phyloP scores from a whole-genome alignment of 768 basidiomycete species.

The Pleurotus cornucopiae region DNA sequence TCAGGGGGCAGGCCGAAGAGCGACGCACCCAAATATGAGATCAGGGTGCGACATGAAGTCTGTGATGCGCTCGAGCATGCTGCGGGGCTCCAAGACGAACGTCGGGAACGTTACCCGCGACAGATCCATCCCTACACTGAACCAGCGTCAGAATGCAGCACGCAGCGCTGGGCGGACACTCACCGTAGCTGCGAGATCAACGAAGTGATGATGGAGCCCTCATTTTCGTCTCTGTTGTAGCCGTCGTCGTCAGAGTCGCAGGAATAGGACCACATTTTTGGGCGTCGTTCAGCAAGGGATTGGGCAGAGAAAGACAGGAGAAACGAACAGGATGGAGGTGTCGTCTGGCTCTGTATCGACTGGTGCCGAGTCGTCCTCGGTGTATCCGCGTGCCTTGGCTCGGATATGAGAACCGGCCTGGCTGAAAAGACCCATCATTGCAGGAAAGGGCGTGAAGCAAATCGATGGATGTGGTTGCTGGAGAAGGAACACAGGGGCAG shows the following conservation, averaged over 20 bases:
- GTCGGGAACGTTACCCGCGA: slow-evolving; percentile 90
- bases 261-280: slow-evolving; percentile 3
- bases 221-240: slow-evolving; percentile 77
- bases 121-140: slow-evolving; percentile 94
- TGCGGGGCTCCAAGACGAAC: slow-evolving; percentile 95
- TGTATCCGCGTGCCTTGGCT: slow-evolving; percentile 49
- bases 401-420: slow-evolving; percentile 61
- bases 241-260: slow-evolving; percentile 27
- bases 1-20: slow-evolving; percentile 8
- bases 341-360: slow-evolving; percentile 88
- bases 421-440: slow-evolving; percentile 80
- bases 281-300: background rate
- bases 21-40: slow-evolving; percentile 85
- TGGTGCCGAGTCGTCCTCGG: slow-evolving; percentile 63
- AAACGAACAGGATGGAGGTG: slow-evolving; percentile 80
- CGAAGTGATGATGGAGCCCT: slow-evolving; percentile 84
- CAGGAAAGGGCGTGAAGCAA: slow-evolving; percentile 11
- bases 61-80: slow-evolving; percentile 97
- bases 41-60: slow-evolving; percentile 99
- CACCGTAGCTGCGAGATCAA: slow-evolving; percentile 88
- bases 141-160: background rate
- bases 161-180: slow-evolving; percentile 13
- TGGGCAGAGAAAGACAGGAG: slow-evolving; percentile 6
- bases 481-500: too few species aligned
- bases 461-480: background rate